phyloP scores from a whole-genome alignment of 495 filamentous ascomycete species.

The Hypoxylon rickii region DNA sequence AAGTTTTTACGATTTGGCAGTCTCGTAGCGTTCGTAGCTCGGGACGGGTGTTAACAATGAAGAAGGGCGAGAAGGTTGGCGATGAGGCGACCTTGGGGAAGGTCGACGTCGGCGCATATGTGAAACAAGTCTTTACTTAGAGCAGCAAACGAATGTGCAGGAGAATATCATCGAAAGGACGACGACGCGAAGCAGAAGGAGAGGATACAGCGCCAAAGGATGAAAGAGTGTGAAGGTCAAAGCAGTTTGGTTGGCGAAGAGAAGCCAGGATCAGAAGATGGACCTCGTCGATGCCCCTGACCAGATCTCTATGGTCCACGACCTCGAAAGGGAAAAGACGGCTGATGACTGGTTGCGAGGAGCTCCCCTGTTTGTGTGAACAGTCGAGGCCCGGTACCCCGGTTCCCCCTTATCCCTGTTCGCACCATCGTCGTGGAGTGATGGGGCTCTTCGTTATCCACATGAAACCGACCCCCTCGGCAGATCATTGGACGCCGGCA shows the following conservation, averaged over 20 bases:
- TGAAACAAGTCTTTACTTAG: slow-evolving; percentile 34
- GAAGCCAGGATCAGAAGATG: slow-evolving; percentile 36
- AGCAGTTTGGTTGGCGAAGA: slow-evolving; percentile 33
- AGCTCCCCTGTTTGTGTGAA: slow-evolving; percentile 11
- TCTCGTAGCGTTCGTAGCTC: not conserved
- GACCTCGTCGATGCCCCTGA: slow-evolving; percentile 28
- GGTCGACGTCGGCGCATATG: slow-evolving; percentile 35
- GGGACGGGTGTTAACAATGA: slow-evolving; percentile 16
- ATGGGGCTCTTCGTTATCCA: slow-evolving; percentile 19
- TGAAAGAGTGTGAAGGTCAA: slow-evolving; percentile 27
- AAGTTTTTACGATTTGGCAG: slow-evolving; percentile 7
- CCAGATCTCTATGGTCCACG: slow-evolving; percentile 28
- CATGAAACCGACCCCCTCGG: slow-evolving; percentile 28
- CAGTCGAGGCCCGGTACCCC: slow-evolving; percentile 27
- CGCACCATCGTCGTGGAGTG: not conserved
- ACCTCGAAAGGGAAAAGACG: slow-evolving; percentile 14
- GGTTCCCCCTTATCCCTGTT: slow-evolving; percentile 17
- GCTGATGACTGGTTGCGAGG: slow-evolving; percentile 21
- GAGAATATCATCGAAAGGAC: slow-evolving; percentile 16
- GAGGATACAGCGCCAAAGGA: slow-evolving; percentile 20
- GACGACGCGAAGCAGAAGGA: slow-evolving; percentile 19
- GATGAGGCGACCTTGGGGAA: slow-evolving; percentile 32
- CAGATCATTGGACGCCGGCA: slow-evolving; percentile 23
- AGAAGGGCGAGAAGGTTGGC: slow-evolving; percentile 32
- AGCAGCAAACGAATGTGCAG: slow-evolving; percentile 32